Evolutionary conservation across 176 grass and related monocot genomes (phyloP).

Genomic region (Eragrostis curvula): DNA sequence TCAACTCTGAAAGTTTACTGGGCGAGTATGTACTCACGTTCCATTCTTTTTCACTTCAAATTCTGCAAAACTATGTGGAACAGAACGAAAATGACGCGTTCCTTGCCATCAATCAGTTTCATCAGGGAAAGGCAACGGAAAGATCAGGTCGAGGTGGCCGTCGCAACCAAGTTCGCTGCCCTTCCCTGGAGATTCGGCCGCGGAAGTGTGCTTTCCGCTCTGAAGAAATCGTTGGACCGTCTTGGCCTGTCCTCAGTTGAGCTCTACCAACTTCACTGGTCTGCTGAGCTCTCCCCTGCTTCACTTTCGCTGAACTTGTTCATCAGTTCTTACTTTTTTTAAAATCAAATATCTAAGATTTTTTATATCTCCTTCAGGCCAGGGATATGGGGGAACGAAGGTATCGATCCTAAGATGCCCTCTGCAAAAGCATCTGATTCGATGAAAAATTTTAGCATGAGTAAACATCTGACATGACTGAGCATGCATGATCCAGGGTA

Average conservation of each 20-base stretch:
- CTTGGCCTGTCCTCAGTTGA: constrained; percentile 78
- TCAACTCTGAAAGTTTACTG: constrained; percentile 85
- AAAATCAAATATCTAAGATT: background rate
- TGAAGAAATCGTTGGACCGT: constrained; percentile 76
- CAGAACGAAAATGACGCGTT: background rate
- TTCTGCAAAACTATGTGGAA: background rate
- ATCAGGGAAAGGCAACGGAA: constrained; percentile 79
- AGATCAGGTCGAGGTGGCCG: constrained; percentile 58
- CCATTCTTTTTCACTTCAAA: background rate
- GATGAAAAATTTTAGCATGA: background rate
- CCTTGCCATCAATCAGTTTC: constrained; percentile 53
- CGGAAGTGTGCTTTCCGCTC: constrained; percentile 76
- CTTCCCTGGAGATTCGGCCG: constrained; percentile 93
- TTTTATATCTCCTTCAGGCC: constrained; percentile 61
- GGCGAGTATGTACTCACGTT: constrained; percentile 43
- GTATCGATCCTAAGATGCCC: constrained; percentile 1
- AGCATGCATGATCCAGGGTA: constrained; percentile 58
- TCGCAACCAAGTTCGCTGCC: constrained; percentile 87
- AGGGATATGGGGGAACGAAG: constrained; percentile 95
- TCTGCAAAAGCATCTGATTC: background rate
- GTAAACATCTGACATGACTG: background rate
- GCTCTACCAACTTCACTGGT: constrained; percentile 98
- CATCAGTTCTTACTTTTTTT: background rate
- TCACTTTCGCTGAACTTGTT: background rate
- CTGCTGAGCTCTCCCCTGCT: constrained; percentile 7